Evolutionary conservation across 129 eudicot genomes (phyloP).

Genomic region (carrot (Daucus carota)): DH1_v3.0 NC_030385.2:11681501-11682000

Average conservation of each 20-base stretch:
- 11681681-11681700: not conserved
- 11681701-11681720: not conserved
- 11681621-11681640: too few species aligned
- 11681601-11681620: not conserved
- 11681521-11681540: not conserved
- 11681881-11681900: not conserved
- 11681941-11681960: not conserved
- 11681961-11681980: not conserved
- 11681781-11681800: constrained; percentile 60
- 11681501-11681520: constrained; percentile 1
- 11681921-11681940: not conserved
- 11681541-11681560: not conserved
- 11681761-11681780: constrained; percentile 87
- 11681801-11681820: constrained; percentile 49
- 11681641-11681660: not conserved
- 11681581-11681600: not conserved
- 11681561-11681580: not conserved
- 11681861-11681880: constrained; percentile 48
- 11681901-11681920: not conserved
- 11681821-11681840: constrained; percentile 45
- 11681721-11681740: not conserved
- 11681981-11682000: not conserved
- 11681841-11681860: constrained; percentile 46
- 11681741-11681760: not conserved
- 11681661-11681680: not conserved